Percentiles rank a stretch among this genome's conserved stretches.
Conservation (phyloP, 2,329 filamentous ascomycete genomes). For the Mycosphaerella sp. region DNA sequence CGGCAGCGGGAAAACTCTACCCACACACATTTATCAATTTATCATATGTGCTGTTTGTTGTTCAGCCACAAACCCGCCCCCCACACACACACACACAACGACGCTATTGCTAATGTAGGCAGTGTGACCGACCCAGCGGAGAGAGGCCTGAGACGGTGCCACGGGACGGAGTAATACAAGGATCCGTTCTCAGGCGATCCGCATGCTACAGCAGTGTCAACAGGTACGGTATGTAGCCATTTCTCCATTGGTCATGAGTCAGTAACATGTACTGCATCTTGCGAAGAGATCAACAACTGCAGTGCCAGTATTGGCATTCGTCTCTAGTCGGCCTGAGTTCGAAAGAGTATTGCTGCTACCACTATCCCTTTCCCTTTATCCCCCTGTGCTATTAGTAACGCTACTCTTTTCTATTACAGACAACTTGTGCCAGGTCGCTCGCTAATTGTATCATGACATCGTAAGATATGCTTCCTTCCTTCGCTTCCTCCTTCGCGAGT, state of each 20-base stretch:
- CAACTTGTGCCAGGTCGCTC: background rate
- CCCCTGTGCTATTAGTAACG: no score
- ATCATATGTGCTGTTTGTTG: background rate
- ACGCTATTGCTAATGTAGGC: background rate
- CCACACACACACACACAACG: background rate
- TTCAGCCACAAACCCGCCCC: background rate
- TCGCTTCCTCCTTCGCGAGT: background rate
- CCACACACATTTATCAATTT: background rate
- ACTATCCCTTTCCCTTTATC: background rate
- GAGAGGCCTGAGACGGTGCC: background rate
- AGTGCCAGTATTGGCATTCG: background rate
- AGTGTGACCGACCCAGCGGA: background rate
- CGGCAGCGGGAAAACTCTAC: background rate
- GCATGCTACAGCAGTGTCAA: no score
- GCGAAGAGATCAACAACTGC: background rate
- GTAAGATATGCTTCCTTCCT: background rate
- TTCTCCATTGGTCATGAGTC: background rate
- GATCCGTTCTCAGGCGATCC: background rate
- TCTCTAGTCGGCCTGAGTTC: background rate
- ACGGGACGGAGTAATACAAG: background rate
- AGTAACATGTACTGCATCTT: background rate
- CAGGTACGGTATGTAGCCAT: background rate
- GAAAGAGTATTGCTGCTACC: background rate
- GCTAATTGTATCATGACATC: background rate
- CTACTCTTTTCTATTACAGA: background rate